These are phyloP conservation scores for Eucalyptus globulus DNA, from an alignment of 345 rosid genomes.

Conservation along the genomic window DNA sequence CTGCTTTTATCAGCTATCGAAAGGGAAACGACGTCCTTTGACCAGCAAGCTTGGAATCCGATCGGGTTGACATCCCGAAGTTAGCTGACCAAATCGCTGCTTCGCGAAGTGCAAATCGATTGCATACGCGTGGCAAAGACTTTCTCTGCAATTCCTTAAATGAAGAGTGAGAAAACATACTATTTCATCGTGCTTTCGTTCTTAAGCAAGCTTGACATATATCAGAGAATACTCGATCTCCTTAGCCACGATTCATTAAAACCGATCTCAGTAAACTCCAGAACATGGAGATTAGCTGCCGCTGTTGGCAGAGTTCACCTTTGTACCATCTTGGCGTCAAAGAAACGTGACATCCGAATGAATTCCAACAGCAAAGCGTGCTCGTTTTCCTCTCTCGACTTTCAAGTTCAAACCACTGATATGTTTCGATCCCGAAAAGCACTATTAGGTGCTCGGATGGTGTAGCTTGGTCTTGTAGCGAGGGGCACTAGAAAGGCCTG, in stretches of 20 bases:
- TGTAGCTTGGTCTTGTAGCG: not conserved
- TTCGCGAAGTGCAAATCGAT: not conserved
- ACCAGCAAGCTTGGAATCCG: not conserved
- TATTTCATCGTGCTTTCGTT: not conserved
- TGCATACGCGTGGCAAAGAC: not conserved
- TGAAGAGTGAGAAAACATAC: not conserved
- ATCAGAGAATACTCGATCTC: not conserved
- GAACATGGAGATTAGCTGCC: not conserved
- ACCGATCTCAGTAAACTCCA: not conserved
- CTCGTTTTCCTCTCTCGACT: not conserved
- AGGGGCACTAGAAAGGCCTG: not conserved
- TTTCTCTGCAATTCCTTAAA: not conserved
- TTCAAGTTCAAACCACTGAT: not conserved
- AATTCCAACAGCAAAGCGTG: not conserved
- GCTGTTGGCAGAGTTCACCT: rapidly evolving
- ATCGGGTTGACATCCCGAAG: not conserved
- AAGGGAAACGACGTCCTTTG: not conserved
- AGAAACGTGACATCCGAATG: not conserved
- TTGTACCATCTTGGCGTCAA: not conserved
- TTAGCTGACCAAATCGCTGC: not conserved
- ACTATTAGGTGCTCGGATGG: not conserved
- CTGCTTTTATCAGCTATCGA: not conserved
- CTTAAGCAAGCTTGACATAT: not conserved
- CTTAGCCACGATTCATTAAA: not conserved
- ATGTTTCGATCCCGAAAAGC: not conserved